These are phyloP conservation scores for Solanum pennellii DNA, from an alignment of 257 asterid species.

Conservation along the genomic window DNA sequence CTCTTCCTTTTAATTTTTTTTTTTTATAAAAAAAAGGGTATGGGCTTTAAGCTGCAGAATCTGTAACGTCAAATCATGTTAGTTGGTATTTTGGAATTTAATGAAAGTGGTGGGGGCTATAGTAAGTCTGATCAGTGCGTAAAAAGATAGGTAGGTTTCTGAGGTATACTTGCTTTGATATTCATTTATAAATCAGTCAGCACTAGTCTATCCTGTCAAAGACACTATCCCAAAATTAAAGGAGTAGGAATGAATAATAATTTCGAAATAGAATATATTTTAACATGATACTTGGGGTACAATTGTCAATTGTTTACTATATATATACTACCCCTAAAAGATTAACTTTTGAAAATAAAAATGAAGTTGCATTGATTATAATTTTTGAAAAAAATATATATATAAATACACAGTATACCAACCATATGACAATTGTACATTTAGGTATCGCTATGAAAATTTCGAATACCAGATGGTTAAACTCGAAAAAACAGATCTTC, in stretches of 20 bases:
- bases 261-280: no score
- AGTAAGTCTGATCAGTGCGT: not conserved
- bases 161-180: not conserved
- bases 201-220: not conserved
- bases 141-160: not conserved
- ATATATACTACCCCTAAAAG: not conserved
- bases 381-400: no score
- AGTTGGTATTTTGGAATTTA: conserved; percentile 9
- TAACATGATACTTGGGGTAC: not conserved
- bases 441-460: not conserved
- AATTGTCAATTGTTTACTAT: not conserved
- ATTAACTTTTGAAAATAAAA: not conserved
- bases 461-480: not conserved
- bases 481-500: not conserved
- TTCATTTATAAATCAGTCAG: not conserved
- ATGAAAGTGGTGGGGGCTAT: not conserved
- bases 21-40: not conserved
- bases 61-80: conserved; percentile 34
- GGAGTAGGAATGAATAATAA: not conserved
- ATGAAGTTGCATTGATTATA: not conserved
- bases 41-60: conserved; percentile 6
- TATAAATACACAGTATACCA: not conserved
- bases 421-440: not conserved
- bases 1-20: no score
- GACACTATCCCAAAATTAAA: not conserved